A percentile compares a stretch with the other conserved stretches of the same genome.
These are phyloP conservation scores for Alternaria sp. DNA, from an alignment of 2,329 filamentous ascomycete genomes.

Conservation along the genomic window DNA sequence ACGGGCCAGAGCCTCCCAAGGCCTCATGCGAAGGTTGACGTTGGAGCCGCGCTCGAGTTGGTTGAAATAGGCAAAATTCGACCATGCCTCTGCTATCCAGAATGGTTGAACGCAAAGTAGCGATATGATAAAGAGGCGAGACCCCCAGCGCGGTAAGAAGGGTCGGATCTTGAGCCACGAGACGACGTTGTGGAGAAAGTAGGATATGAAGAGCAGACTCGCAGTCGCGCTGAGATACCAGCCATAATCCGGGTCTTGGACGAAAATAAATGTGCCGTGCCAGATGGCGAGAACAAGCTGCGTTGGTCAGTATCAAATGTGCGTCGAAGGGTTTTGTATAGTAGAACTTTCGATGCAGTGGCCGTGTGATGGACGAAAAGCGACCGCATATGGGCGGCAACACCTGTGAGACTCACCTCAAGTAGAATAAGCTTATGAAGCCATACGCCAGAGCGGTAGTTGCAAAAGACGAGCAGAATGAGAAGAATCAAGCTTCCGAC, in stretches of 20 bases:
- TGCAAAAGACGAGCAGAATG: slow-evolving; percentile 50
- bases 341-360: background rate
- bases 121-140: slow-evolving; percentile 44
- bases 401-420: slow-evolving; percentile 29
- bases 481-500: slow-evolving; percentile 47
- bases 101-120: slow-evolving; percentile 47
- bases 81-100: slow-evolving; percentile 49
- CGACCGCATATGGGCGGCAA: background rate
- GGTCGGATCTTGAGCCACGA: slow-evolving; percentile 50
- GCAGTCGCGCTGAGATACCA: slow-evolving; percentile 49
- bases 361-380: background rate
- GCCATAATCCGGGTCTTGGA: slow-evolving; percentile 43
- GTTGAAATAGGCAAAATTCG: slow-evolving; percentile 50
- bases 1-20: slow-evolving; percentile 45
- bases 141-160: slow-evolving; percentile 48
- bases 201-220: slow-evolving; percentile 48
- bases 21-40: slow-evolving; percentile 41
- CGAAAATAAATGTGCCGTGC: slow-evolving; percentile 50
- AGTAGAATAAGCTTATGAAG: slow-evolving; percentile 50
- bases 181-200: slow-evolving; percentile 49
- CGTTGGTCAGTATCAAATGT: slow-evolving; percentile 15
- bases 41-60: slow-evolving; percentile 33
- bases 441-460: slow-evolving; percentile 45
- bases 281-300: slow-evolving; percentile 49
- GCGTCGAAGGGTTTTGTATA: fast-evolving